phyloP scores from a whole-genome alignment of 257 asterid species.

The Solanum arcanum region DNA sequence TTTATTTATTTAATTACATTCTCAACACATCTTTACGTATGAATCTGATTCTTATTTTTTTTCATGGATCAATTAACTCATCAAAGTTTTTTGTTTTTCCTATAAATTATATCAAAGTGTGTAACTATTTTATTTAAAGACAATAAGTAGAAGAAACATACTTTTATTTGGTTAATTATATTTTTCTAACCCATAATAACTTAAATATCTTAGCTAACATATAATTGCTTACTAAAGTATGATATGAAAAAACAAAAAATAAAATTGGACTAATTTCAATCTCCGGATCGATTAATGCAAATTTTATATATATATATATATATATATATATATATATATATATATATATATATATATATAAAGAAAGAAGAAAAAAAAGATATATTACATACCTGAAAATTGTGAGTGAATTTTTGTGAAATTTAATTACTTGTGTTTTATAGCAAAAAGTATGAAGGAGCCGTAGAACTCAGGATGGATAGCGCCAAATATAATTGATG shows the following conservation, averaged over 20 bases:
- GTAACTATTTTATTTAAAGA: too few species aligned
- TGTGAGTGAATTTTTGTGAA: background rate
- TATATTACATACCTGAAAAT: background rate
- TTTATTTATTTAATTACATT: background rate
- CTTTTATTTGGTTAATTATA: background rate
- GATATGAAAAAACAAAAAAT: background rate
- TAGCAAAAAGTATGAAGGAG: slow-evolving; percentile 32
- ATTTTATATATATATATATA: background rate
- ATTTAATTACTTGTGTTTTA: background rate
- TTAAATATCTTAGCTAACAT: background rate
- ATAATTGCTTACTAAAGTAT: background rate
- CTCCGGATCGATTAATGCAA: background rate
- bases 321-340: background rate
- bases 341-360: too few species aligned
- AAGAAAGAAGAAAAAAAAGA: background rate
- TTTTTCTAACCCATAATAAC: background rate
- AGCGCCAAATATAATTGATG: slow-evolving; percentile 38
- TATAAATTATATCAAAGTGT: too few species aligned
- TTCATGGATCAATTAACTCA: background rate
- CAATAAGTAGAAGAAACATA: too few species aligned
- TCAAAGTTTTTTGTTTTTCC: rapidly evolving
- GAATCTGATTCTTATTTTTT: background rate
- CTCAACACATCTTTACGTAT: background rate
- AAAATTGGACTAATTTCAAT: background rate
- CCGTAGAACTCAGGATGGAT: slow-evolving; percentile 90